These are phyloP conservation scores for Amanita subjunquillea DNA, from an alignment of 768 basidiomycete species.

Conservation along the genomic window DNA sequence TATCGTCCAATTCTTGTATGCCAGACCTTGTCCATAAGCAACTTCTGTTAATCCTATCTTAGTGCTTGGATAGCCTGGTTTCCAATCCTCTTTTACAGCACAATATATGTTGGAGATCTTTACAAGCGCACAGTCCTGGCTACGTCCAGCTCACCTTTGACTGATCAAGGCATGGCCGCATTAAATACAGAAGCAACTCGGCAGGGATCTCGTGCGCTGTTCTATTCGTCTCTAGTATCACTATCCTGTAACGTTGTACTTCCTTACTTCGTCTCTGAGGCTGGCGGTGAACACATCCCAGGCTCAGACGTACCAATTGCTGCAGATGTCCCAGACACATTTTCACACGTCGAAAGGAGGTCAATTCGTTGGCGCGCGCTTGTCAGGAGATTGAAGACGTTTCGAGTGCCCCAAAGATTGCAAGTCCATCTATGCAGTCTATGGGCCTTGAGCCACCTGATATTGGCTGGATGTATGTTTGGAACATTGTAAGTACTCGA, in stretches of 20 bases:
- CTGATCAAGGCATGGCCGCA: slow-evolving; percentile 16
- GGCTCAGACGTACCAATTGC: not conserved
- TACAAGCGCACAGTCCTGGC: slow-evolving; percentile 38
- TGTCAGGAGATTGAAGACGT: slow-evolving; percentile 8
- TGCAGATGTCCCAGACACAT: not conserved
- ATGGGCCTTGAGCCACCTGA: slow-evolving; percentile 70
- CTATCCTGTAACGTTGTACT: slow-evolving; percentile 59
- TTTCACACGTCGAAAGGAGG: not conserved
- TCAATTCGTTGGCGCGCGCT: not conserved
- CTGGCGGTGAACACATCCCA: slow-evolving; percentile 6
- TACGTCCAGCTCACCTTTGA: slow-evolving; percentile 16
- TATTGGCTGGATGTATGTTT: slow-evolving; percentile 73
- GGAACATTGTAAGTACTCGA: slow-evolving; percentile 62
- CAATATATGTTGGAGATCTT: slow-evolving; percentile 81
- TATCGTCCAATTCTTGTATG: slow-evolving; percentile 71
- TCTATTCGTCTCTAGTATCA: slow-evolving; percentile 64
- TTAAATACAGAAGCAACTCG: slow-evolving; percentile 67
- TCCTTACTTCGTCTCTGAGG: slow-evolving; percentile 49
- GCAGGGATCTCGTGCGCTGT: slow-evolving; percentile 75
- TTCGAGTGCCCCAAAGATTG: slow-evolving; percentile 28
- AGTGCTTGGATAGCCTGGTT: slow-evolving; percentile 91
- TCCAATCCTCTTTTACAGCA: slow-evolving; percentile 82
- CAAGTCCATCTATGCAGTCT: slow-evolving; percentile 57
- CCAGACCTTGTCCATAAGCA: not conserved
- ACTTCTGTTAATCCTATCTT: not conserved